These are phyloP conservation scores for Suaeda aralocaspica DNA, from an alignment of 148 eudicot genomes.

Conservation along the genomic window DNA sequence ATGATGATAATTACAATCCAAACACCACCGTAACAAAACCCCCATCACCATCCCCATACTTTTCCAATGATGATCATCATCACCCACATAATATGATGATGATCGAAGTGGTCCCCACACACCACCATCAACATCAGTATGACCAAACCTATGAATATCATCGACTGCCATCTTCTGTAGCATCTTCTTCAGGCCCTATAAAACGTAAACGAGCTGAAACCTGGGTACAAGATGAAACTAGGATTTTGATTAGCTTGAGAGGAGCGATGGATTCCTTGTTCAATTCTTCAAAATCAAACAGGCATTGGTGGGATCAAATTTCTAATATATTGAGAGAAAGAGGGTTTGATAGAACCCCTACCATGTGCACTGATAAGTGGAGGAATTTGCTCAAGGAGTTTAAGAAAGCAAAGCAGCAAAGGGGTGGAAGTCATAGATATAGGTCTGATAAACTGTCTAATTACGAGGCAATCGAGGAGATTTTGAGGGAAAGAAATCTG, in stretches of 20 bases:
- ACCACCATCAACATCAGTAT: slow-evolving; percentile 28
- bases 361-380: slow-evolving; percentile 98
- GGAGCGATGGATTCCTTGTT: slow-evolving; percentile 57
- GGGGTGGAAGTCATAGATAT: slow-evolving; percentile 13
- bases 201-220: slow-evolving; percentile 92
- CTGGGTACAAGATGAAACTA: slow-evolving; percentile 80
- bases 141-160: slow-evolving; percentile 16
- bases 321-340: slow-evolving; percentile 70
- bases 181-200: slow-evolving; percentile 32
- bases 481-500: slow-evolving; percentile 49
- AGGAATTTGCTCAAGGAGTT: slow-evolving; percentile 79
- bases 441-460: slow-evolving; percentile 56
- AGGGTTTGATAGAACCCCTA: slow-evolving; percentile 89
- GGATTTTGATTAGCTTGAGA: slow-evolving; percentile 49
- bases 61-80: too few relatives aligned
- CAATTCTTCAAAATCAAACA: slow-evolving; percentile 79
- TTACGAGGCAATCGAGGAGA: slow-evolving; percentile 75
- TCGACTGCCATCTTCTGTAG: neutral
- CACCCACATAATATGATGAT: too few relatives aligned
- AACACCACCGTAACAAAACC: too few relatives aligned
- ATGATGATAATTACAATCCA: too few relatives aligned
- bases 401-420: slow-evolving; percentile 52
- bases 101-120: slow-evolving; percentile 36
- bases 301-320: slow-evolving; percentile 88
- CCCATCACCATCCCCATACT: too few relatives aligned